These are phyloP conservation scores for Aspergillus calidoustus DNA, from an alignment of 2,329 filamentous ascomycete species.

Conservation along the genomic window DNA sequence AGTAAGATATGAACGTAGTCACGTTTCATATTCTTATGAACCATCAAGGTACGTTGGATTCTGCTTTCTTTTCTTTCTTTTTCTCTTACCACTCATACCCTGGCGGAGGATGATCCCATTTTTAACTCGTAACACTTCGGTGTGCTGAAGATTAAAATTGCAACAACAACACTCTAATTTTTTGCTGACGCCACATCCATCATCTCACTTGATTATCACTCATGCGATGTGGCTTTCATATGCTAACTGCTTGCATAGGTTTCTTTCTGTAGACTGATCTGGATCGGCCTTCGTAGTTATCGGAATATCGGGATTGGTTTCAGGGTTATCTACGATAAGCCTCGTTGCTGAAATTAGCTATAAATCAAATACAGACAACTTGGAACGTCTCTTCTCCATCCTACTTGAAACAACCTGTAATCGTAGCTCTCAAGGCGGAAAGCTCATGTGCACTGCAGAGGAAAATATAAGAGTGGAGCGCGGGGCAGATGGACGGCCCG, in stretches of 20 bases:
- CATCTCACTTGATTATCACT: slow-evolving; percentile 7
- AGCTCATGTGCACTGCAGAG: not conserved
- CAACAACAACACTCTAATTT: slow-evolving; percentile 75
- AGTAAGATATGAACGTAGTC: slow-evolving; percentile 41
- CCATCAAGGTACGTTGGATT: slow-evolving; percentile 28
- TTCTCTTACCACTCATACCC: slow-evolving; percentile 8
- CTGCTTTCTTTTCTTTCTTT: slow-evolving; percentile 17
- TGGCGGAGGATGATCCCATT: slow-evolving; percentile 65
- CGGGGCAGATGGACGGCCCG: slow-evolving; percentile 22
- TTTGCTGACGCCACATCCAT: slow-evolving; percentile 60
- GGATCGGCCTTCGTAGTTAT: slow-evolving; percentile 6
- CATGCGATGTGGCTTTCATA: slow-evolving; percentile 4
- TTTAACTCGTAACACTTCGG: slow-evolving; percentile 63
- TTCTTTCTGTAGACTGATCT: not conserved
- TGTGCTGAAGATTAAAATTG: slow-evolving; percentile 61
- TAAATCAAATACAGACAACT: not conserved
- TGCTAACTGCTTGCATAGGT: slow-evolving; percentile 19
- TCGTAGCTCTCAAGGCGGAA: not conserved
- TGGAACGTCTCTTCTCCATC: not conserved
- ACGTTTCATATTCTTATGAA: slow-evolving; percentile 36
- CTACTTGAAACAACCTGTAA: not conserved
- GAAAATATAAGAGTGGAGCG: not conserved
- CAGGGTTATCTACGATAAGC: not conserved
- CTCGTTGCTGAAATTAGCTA: not conserved
- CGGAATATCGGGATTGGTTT: not conserved